These are phyloP conservation scores for Chrysosporium queenslandicum DNA, from an alignment of 2,329 filamentous ascomycete species.

Conservation along the genomic window DNA sequence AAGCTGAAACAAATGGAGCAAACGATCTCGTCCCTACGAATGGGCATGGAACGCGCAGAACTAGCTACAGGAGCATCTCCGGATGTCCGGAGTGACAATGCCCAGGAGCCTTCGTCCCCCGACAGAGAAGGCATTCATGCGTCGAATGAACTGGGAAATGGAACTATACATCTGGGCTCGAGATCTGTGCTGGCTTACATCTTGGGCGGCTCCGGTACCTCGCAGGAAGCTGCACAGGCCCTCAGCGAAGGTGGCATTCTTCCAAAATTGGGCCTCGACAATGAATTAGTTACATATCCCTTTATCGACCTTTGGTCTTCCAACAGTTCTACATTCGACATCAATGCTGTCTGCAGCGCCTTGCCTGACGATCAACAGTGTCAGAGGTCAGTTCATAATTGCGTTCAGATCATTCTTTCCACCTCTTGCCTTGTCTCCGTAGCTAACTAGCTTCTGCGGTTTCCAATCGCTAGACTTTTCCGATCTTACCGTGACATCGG, in stretches of 20 bases:
- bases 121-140: slow-evolving; percentile 49
- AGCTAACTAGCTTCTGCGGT: not conserved
- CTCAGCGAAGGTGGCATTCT: slow-evolving; percentile 52
- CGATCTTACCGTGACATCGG: slow-evolving; percentile 17
- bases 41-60: slow-evolving; percentile 32
- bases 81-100: slow-evolving; percentile 8
- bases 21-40: slow-evolving; percentile 32
- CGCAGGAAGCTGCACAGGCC: slow-evolving; percentile 40
- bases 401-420: not conserved
- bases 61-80: slow-evolving; percentile 19
- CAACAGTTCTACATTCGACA: slow-evolving; percentile 48
- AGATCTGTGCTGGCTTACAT: slow-evolving; percentile 54
- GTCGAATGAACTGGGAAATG: slow-evolving; percentile 49
- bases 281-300: slow-evolving; percentile 55
- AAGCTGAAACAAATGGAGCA: slow-evolving; percentile 37
- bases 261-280: slow-evolving; percentile 53
- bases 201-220: slow-evolving; percentile 42
- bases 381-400: slow-evolving; percentile 37
- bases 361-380: slow-evolving; percentile 51
- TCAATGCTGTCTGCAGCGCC: slow-evolving; percentile 49
- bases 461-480: slow-evolving; percentile 13
- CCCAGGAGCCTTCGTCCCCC: slow-evolving; percentile 5
- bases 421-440: not conserved
- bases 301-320: slow-evolving; percentile 57
- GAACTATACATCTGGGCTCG: slow-evolving; percentile 52